Base-by-base conservation (phyloP, 805 yeast genomes). In the Yarrowia sp. region DNA sequence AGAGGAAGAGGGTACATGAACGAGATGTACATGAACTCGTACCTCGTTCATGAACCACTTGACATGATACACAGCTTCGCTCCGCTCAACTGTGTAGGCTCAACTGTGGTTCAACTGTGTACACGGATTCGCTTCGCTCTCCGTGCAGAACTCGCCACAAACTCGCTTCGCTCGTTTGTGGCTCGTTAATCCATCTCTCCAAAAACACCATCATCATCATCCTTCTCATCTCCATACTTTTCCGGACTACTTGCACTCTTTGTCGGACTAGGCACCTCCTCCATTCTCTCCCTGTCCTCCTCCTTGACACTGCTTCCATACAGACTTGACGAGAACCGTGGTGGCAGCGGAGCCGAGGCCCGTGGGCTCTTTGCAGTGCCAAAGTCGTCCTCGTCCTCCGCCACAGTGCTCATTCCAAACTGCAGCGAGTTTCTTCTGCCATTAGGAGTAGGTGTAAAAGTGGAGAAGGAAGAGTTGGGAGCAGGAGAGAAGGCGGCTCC, bases 151-250 rank as follows among this genome's bases (percentile, higher is more conserved):
- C 4, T 15, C 10, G 15, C 13, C 14, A 40, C 19, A n/a, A 40
- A 19, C 30, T 46, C 50, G 50, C 50, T 46, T 3, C 50, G 34
- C 34, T 46, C 50, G n/a, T 9, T 14, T 9, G 13, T 42, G 13
- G 15, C 30, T 19, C 33, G 12, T 15, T 19, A 39, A 6, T 58
- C 64, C 64, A 58, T 58, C 40, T 58, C 64, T 36, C 66, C 66
- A 36, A 61, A 61, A 34, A 61, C 66, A 4, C 66, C 66, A 38
- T 61, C 55, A n/a, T 61, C 66, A 20, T 61, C 66, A 4, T 61
- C 66, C 55, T 46, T 46, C 55, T 61, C 66, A 30, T 61, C 66
- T 3, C 55, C 55, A 38, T 61, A 61, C 55, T 61, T 61, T 15
- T 61, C 55, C 36, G 66, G 66, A 46, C 55, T 46, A 42, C 55